These are phyloP conservation scores for Leccinum barrowsii DNA, from an alignment of 768 basidiomycete species.

Conservation along the genomic window DNA sequence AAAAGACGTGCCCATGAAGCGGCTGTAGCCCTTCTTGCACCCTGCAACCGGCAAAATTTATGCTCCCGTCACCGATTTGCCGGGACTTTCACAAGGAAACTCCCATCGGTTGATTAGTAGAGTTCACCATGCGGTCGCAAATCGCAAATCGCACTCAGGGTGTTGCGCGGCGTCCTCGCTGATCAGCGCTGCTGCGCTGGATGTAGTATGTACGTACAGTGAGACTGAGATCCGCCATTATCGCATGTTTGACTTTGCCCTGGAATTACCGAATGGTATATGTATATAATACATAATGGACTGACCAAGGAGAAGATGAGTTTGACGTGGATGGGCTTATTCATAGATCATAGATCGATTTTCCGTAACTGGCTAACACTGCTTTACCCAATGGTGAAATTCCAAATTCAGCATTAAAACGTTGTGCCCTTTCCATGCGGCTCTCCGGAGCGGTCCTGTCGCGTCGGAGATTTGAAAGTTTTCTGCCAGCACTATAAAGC, in stretches of 20 bases:
- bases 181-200: background rate
- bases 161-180: background rate
- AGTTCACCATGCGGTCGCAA: background rate
- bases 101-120: background rate
- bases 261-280: background rate
- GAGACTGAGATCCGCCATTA: background rate
- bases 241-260: background rate
- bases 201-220: background rate
- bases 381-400: slow-evolving; percentile 22
- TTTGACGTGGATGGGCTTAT: background rate
- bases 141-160: background rate
- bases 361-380: background rate
- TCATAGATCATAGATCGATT: slow-evolving; percentile 4
- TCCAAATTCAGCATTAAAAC: slow-evolving; percentile 4
- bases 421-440: slow-evolving; percentile 5
- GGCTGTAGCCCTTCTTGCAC: background rate
- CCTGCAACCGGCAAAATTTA: background rate
- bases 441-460: slow-evolving; percentile 16
- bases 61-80: background rate
- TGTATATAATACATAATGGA: too few relatives aligned
- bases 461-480: slow-evolving; percentile 27
- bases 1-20: background rate
- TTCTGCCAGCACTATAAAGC: slow-evolving; percentile 18
- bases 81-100: background rate
- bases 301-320: background rate